phyloP scores from a whole-genome alignment of 148 eudicot species.

The Rhododendron ferrugineum region DNA sequence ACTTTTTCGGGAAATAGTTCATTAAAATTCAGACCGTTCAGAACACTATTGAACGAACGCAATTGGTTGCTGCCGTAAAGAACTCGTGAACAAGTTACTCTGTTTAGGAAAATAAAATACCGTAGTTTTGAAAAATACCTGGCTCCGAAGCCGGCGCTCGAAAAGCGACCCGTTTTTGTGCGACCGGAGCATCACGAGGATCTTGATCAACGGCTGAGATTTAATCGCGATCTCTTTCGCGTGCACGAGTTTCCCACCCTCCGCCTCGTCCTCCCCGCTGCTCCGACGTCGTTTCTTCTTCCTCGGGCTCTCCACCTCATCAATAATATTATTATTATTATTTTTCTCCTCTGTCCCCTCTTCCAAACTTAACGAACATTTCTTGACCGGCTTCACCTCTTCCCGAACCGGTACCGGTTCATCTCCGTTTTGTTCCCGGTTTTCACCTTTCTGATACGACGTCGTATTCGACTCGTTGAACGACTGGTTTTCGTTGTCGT shows the following conservation, averaged over 20 bases:
- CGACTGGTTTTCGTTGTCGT: slow-evolving; percentile 36
- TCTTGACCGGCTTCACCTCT: neutral
- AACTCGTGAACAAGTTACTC: too few relatives aligned
- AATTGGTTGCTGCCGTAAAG: too few relatives aligned
- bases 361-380: neutral
- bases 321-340: neutral
- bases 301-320: neutral
- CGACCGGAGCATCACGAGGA: slow-evolving; percentile 28
- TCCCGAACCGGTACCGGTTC: slow-evolving; percentile 15
- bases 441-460: slow-evolving; percentile 13
- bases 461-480: slow-evolving; percentile 43
- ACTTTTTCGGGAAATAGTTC: accelerated
- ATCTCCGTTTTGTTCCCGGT: slow-evolving; percentile 8
- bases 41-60: too few relatives aligned
- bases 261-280: slow-evolving; percentile 21
- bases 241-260: slow-evolving; percentile 27
- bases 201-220: slow-evolving; percentile 35
- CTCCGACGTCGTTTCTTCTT: slow-evolving; percentile 30
- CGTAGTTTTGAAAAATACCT: slow-evolving; percentile 18
- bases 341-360: neutral
- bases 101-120: neutral
- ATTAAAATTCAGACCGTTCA: too few relatives aligned
- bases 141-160: slow-evolving; percentile 38
- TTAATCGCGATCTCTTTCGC: slow-evolving; percentile 25
- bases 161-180: slow-evolving; percentile 44